These are phyloP conservation scores for Chloris gayana DNA, from an alignment of 176 grass and related monocot genomes.

Conservation along the genomic window DNA sequence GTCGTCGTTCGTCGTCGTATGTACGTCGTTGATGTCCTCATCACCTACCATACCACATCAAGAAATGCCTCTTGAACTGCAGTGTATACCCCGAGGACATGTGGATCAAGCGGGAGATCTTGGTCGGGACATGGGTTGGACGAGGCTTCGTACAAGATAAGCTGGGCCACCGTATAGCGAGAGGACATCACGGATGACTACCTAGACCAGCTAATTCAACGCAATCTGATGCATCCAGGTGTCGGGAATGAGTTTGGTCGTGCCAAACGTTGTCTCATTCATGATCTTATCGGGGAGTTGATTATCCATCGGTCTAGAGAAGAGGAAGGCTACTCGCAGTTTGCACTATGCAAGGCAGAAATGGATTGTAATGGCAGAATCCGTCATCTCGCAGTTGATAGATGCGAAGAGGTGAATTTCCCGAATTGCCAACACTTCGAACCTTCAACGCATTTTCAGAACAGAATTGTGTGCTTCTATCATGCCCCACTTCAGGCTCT, in stretches of 20 bases:
- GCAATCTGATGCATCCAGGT: neutral
- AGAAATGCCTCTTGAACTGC: conserved; percentile 47
- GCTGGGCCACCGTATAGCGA: neutral
- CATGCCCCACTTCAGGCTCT: neutral
- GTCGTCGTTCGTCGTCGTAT: no score
- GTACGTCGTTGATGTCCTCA: no score
- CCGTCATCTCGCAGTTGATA: conserved; percentile 6
- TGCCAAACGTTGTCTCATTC: neutral
- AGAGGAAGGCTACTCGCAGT: neutral
- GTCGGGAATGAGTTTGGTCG: neutral
- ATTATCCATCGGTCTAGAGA: neutral
- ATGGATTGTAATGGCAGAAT: neutral
- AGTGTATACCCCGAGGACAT: conserved; percentile 7
- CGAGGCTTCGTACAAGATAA: conserved; percentile 23
- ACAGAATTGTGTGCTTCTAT: neutral
- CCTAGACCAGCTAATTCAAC: conserved; percentile 8
- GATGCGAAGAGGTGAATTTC: no score
- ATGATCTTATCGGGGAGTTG: conserved; percentile 14
- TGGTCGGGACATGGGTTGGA: neutral
- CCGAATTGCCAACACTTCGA: no score
- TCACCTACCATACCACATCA: conserved; percentile 29
- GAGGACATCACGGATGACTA: conserved; percentile 25
- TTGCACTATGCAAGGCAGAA: neutral
- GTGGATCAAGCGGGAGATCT: conserved; percentile 4
- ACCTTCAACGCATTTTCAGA: neutral